A percentile compares a stretch with the other conserved stretches of the same genome.
These are phyloP conservation scores for Trapa bicornis DNA, from an alignment of 345 rosid species.

Conservation along the genomic window DNA sequence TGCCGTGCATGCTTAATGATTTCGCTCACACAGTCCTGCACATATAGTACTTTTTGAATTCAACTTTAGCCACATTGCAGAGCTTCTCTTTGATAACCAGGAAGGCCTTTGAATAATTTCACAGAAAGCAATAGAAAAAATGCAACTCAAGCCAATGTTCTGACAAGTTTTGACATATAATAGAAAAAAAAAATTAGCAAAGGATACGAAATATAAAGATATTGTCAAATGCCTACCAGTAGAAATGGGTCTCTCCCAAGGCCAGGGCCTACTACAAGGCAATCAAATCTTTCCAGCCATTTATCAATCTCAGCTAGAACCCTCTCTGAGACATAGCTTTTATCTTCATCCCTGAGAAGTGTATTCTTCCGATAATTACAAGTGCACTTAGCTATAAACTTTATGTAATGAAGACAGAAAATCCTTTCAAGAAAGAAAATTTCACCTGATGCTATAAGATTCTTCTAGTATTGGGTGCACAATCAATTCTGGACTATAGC, in stretches of 20 bases:
- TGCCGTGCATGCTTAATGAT: conserved; percentile 66
- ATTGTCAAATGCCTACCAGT: conserved; percentile 29
- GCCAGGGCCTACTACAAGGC: conserved; percentile 92
- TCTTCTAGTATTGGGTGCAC: conserved; percentile 88
- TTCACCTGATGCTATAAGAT: conserved; percentile 61
- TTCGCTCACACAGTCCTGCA: conserved; percentile 65
- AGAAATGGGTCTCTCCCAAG: conserved; percentile 93
- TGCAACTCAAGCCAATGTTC: neutral
- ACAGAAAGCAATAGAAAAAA: neutral
- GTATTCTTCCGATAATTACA: conserved; percentile 12
- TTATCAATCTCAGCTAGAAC: conserved; percentile 72
- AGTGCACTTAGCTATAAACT: conserved; percentile 6
- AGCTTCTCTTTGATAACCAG: neutral
- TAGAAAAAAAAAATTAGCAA: neutral
- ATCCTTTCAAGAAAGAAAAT: neutral
- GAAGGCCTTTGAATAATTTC: neutral
- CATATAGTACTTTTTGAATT: neutral
- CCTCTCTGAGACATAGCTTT: conserved; percentile 23
- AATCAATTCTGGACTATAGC: conserved; percentile 92
- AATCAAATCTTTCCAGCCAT: conserved; percentile 97
- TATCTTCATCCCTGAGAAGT: conserved; percentile 42
- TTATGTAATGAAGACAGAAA: neutral
- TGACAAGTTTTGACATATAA: neutral
- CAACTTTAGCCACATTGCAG: neutral
- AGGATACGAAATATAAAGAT: neutral